phyloP scores from a whole-genome alignment of 208 protist genomes.

The Leptomonas seymouri region DNA sequence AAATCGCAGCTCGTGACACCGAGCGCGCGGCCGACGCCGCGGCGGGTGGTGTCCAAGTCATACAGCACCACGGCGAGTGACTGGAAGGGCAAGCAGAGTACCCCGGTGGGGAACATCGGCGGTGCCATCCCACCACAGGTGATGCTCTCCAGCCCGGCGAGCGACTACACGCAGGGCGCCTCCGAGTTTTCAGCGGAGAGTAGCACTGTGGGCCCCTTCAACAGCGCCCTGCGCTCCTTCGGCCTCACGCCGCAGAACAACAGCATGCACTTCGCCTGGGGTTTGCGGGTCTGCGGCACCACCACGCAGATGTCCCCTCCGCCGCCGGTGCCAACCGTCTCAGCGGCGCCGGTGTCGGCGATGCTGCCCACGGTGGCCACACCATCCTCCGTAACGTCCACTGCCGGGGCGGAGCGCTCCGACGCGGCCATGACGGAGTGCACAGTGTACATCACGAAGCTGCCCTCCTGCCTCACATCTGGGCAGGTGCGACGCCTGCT shows the following conservation, averaged over 20 bases:
- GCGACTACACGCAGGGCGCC: conserved; percentile 52
- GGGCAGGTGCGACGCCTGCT: conserved; percentile 75
- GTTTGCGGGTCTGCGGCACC: background rate
- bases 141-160: conserved; percentile 41
- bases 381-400: background rate
- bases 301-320: conserved; percentile 7
- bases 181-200: conserved; percentile 56
- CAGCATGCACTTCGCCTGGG: conserved; percentile 18
- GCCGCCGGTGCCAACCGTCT: conserved; percentile 4
- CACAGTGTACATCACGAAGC: conserved; percentile 87
- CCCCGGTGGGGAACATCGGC: conserved; percentile 3
- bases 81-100: conserved; percentile 37
- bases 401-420: conserved; percentile 24
- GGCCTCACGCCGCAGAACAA: conserved; percentile 26
- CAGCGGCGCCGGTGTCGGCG: background rate
- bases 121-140: conserved; percentile 35
- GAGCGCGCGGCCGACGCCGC: conserved; percentile 77
- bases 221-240: conserved; percentile 13
- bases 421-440: conserved; percentile 56
- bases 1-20: conserved; percentile 53
- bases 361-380: background rate
- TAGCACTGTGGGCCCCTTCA: conserved; percentile 12
- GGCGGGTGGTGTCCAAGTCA: conserved; percentile 55
- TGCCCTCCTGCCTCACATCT: conserved; percentile 62
- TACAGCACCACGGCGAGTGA: conserved; percentile 41